phyloP scores from a whole-genome alignment of 148 eudicot genomes.

The Amaranthus hypochondriacus region DNA sequence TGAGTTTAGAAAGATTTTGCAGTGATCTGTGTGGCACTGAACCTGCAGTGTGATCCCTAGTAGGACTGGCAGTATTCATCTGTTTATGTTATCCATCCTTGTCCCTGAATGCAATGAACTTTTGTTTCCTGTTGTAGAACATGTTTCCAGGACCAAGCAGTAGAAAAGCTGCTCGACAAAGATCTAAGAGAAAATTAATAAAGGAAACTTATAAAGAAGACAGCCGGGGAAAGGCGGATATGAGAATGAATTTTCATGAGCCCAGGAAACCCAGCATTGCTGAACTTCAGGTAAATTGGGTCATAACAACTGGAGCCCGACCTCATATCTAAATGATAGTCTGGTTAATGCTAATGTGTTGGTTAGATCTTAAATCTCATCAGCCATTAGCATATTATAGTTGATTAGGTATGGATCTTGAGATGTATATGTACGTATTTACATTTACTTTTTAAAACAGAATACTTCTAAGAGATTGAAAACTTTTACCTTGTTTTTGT shows the following conservation, averaged over 20 bases:
- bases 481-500: conserved; percentile 6
- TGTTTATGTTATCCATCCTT: not conserved
- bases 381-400: not conserved
- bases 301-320: not conserved
- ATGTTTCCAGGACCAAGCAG: conserved; percentile 34
- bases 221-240: conserved; percentile 23
- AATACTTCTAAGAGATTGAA: not conserved
- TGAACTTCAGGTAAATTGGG: conserved; percentile 28
- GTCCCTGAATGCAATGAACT: conserved; percentile 3
- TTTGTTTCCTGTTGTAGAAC: conserved; percentile 30
- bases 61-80: not conserved
- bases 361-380: not conserved
- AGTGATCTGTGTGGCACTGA: not conserved
- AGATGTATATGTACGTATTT: not conserved
- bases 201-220: conserved; percentile 23
- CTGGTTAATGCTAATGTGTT: not conserved
- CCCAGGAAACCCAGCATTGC: conserved; percentile 14
- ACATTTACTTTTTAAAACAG: not conserved
- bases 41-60: not conserved
- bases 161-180: conserved; percentile 23
- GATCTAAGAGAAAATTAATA: conserved; percentile 30
- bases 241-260: conserved; percentile 17
- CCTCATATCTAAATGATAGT: not conserved
- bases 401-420: not conserved
- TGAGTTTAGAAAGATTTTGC: not conserved